A percentile compares a stretch with the other conserved stretches of the same genome.
phyloP scores from a whole-genome alignment of 805 yeast genomes.

The Cyberlindnera xylosilytica region DNA sequence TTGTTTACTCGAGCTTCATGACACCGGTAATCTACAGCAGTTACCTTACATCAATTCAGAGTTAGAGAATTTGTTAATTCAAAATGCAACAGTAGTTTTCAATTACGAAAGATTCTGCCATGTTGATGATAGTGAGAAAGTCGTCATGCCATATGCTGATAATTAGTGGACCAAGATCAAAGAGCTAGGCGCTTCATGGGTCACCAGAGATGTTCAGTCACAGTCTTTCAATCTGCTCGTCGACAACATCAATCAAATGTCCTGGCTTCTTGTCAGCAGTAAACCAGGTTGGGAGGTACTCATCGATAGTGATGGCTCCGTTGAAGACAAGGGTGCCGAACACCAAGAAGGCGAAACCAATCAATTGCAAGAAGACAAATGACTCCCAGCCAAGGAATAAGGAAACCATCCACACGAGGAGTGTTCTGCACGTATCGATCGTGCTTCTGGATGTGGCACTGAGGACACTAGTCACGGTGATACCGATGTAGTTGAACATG shows the following conservation, averaged over 20 bases:
- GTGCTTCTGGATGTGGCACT: constrained; percentile 81
- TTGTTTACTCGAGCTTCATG: too few species aligned
- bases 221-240: constrained; percentile 40
- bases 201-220: neutral
- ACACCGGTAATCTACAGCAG: too few species aligned
- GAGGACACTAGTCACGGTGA: constrained; percentile 58
- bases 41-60: too few species aligned
- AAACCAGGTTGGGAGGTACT: constrained; percentile 46
- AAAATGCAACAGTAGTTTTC: too few species aligned
- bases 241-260: constrained; percentile 33
- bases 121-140: too few species aligned
- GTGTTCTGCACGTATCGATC: constrained; percentile 72
- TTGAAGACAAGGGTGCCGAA: constrained; percentile 74
- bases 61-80: too few species aligned
- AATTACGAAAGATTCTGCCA: too few species aligned
- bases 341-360: constrained; percentile 63
- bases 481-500: constrained; percentile 69
- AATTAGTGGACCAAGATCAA: too few species aligned
- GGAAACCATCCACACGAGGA: constrained; percentile 73
- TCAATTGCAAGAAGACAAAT: constrained; percentile 56
- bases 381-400: constrained; percentile 71
- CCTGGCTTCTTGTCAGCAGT: constrained; percentile 29
- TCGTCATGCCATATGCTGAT: too few species aligned
- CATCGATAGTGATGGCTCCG: constrained; percentile 57
- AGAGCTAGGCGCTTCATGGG: too few species aligned